Conservation (phyloP, 2,329 filamentous ascomycete species). For the Diaporthe capsici region DNA sequence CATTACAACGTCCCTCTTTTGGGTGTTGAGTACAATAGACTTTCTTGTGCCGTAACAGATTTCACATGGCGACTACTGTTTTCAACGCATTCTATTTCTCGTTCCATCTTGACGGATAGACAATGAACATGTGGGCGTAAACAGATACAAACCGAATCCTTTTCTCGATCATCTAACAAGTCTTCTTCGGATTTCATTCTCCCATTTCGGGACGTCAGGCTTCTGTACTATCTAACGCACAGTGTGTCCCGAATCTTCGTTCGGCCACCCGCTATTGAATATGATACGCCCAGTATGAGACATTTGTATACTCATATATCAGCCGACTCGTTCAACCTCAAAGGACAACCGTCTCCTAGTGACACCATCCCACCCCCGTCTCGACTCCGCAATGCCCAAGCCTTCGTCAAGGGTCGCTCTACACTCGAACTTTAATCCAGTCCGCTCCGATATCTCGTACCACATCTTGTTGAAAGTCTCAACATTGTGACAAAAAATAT, state of each 20-base stretch:
- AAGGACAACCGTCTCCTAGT: constrained; percentile 4
- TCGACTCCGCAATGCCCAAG: constrained; percentile 19
- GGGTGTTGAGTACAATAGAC: no score
- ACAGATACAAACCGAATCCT: neutral
- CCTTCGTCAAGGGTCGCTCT: constrained; percentile 24
- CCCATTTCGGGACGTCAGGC: neutral
- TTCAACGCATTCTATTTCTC: no score
- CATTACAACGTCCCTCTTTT: no score
- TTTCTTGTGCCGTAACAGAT: no score
- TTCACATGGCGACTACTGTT: no score
- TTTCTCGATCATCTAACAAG: neutral
- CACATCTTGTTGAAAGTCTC: constrained; percentile 42
- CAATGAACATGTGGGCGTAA: neutral
- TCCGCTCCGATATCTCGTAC: constrained; percentile 41
- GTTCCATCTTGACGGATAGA: no score
- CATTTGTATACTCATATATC: neutral
- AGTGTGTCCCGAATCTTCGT: neutral
- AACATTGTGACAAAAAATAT: constrained; percentile 38
- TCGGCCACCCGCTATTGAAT: neutral
- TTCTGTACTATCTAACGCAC: neutral
- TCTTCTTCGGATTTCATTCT: neutral
- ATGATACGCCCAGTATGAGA: neutral
- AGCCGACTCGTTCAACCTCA: constrained; percentile 9
- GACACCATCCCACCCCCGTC: constrained; percentile 6
- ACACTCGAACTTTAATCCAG: constrained; percentile 33